Conservation (phyloP, 495 filamentous ascomycete species). For the Daldinia bambusicola region DNA sequence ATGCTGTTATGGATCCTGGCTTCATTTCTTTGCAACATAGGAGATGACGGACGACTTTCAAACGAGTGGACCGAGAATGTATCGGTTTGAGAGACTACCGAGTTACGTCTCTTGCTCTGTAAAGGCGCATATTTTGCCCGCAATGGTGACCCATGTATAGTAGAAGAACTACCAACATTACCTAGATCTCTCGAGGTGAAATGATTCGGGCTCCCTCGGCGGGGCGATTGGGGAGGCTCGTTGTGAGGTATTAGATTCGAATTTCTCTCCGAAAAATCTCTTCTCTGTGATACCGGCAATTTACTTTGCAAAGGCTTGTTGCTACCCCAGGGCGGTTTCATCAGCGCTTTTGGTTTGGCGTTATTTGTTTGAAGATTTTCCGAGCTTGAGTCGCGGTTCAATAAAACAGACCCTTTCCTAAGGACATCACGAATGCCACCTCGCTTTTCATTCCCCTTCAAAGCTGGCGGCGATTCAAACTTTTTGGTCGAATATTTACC, state of each 20-base stretch:
- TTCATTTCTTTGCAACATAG: conserved; percentile 57
- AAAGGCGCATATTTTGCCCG: conserved; percentile 61
- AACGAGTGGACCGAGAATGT: conserved; percentile 65
- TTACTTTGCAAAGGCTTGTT: conserved; percentile 32
- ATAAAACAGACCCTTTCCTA: conserved; percentile 43
- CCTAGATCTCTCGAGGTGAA: conserved; percentile 50
- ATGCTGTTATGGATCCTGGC: conserved; percentile 60
- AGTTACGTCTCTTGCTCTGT: conserved; percentile 65
- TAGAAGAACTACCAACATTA: conserved; percentile 14
- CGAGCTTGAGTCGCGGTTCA: conserved; percentile 46
- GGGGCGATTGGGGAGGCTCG: conserved; percentile 56
- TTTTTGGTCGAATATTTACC: conserved; percentile 46
- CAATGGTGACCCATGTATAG: conserved; percentile 48
- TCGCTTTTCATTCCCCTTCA: conserved; percentile 46
- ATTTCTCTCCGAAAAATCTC: conserved; percentile 34
- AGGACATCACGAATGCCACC: conserved; percentile 48
- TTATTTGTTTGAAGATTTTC: conserved; percentile 38
- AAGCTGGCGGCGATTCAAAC: conserved; percentile 15
- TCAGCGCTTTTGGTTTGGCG: conserved; percentile 33
- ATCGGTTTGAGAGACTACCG: conserved; percentile 68
- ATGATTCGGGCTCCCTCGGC: conserved; percentile 51
- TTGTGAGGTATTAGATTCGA: conserved; percentile 40
- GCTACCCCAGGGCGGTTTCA: conserved; percentile 39
- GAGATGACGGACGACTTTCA: conserved; percentile 61
- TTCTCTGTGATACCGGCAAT: conserved; percentile 14